A percentile compares a stretch with the other conserved stretches of the same genome.
Conservation (phyloP, 106 monocot species). For the Platanthera zijinensis region DNA sequence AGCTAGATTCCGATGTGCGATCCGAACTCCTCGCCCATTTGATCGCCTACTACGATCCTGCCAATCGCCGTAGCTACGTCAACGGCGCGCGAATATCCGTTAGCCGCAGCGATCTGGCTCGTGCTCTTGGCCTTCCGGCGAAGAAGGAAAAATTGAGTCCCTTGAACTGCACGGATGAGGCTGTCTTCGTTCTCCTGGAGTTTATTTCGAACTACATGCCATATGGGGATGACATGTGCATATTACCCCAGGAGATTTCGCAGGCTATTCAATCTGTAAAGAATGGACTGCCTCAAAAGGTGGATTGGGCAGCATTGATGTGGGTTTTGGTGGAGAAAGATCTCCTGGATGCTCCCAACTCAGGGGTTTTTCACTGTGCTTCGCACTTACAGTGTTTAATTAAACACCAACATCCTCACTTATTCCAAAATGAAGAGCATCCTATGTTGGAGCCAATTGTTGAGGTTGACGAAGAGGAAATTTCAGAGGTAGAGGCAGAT, state of each 20-base stretch:
- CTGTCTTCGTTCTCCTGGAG: conserved; percentile 20
- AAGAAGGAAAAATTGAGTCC: conserved; percentile 20
- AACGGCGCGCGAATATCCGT: conserved; percentile 24
- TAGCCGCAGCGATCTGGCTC: conserved; percentile 28
- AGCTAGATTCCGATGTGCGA: conserved; percentile 26
- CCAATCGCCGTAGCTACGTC: conserved; percentile 34
- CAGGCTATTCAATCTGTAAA: conserved; percentile 44
- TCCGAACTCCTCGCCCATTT: conserved; percentile 44
- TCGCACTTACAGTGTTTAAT: conserved; percentile 77
- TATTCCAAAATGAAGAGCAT: conserved; percentile 30
- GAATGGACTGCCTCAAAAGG: conserved; percentile 54
- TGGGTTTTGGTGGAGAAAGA: conserved; percentile 83
- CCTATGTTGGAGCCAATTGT: conserved; percentile 3
- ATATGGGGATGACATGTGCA: conserved; percentile 52
- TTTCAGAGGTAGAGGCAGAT: conserved; percentile 2
- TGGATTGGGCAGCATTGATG: conserved; percentile 80
- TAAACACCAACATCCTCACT: conserved; percentile 38
- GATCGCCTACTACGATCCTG: conserved; percentile 54
- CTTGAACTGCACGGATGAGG: conserved; percentile 11
- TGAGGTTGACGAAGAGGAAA: conserved; percentile 11
- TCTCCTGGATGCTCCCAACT: conserved; percentile 41
- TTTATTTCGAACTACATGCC: conserved; percentile 55
- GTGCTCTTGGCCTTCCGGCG: conserved; percentile 40
- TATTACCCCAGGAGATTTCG: conserved; percentile 52
- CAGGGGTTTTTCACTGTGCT: conserved; percentile 68